Base-by-base conservation (phyloP, 495 filamentous ascomycete genomes). In the Neurospora sublineolata region DNA sequence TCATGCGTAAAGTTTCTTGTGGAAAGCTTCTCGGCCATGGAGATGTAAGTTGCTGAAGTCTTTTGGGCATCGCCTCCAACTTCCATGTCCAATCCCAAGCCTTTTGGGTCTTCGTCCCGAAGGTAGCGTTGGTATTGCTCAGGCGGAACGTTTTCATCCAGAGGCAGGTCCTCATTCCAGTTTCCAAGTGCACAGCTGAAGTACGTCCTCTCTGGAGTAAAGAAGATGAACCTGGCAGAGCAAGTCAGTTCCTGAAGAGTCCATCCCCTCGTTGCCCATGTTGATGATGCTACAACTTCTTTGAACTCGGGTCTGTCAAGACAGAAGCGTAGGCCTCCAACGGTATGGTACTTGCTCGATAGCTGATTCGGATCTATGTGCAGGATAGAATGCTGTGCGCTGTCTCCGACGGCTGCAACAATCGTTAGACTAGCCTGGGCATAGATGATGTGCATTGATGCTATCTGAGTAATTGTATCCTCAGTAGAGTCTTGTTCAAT, bases 401-500 rank as follows among this genome's bases (percentile, higher is more conserved):
- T 64, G 52, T 64, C 52, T 64, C 52, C 52, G 14, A 64, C 27
- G 12, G 52, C 52, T 33, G 52, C 52, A 18, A 64, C 52, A 18
- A 64, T 64, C 1, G 52, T 64, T 1, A 64, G 52, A 27, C 52
- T 33, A 36, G 52, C 52, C 52, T 64, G 52, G 27, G 52, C 52
- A 3, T 64, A 64, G 52, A 64, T 64, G 6, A 64, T 1, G 27
- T 64, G 52, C 52, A 64, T 64, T 12, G 27, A 64, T 33, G 27
- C 52, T 33, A 64, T 64, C 52, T 64, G 52, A 33, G 52, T 36
- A 18, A 64, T 16, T 33, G 52, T 64, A 64, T 64, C 52, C 52
- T 64, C 52, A 18, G 52, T 64, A 0, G 52, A 64, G 27, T 64
- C 52, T 64, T 64, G 52, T 64, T 64, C 52, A 18, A 79, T 80